These are phyloP conservation scores for Psilocybe cyanescens DNA, from an alignment of 768 basidiomycete species.

Conservation along the genomic window DNA sequence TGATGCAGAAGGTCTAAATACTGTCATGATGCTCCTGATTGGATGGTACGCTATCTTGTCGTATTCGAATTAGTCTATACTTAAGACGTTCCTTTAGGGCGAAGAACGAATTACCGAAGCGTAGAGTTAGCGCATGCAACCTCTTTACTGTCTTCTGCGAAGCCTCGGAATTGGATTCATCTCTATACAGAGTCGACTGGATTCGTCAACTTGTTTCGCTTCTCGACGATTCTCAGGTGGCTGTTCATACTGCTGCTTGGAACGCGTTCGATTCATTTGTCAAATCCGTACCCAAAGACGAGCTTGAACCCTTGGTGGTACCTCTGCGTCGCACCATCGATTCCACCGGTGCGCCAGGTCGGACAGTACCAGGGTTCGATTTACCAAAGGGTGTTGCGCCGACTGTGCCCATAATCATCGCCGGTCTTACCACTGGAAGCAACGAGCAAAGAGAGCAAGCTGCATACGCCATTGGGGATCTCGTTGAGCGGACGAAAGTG, in stretches of 20 bases:
- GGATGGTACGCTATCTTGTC: constrained; percentile 66
- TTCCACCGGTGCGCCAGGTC: constrained; percentile 76
- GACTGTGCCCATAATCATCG: constrained; percentile 84
- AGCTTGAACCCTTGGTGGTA: constrained; percentile 88
- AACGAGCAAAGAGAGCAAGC: constrained; percentile 96
- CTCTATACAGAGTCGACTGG: constrained; percentile 93
- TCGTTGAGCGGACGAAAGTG: constrained; percentile 85
- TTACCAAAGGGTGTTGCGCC: constrained; percentile 83
- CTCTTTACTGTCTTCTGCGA: constrained; percentile 86
- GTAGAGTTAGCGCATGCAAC: constrained; percentile 79
- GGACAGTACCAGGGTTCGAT: constrained; percentile 83
- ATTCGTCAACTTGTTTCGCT: constrained; percentile 84
- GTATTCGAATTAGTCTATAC: neutral
- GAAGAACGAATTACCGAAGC: constrained; percentile 68
- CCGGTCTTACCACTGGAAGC: constrained; percentile 91
- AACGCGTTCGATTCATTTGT: constrained; percentile 84
- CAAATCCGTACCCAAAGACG: constrained; percentile 91
- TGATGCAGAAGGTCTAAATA: constrained; percentile 89
- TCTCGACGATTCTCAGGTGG: constrained; percentile 76
- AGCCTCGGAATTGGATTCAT: constrained; percentile 78
- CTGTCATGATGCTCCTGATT: constrained; percentile 85
- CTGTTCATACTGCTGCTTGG: constrained; percentile 85
- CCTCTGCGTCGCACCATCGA: constrained; percentile 90
- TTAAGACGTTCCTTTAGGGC: constrained; percentile 55
- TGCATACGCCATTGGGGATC: constrained; percentile 94